Percentiles rank a stretch among this genome's conserved stretches.
Conservation (phyloP, 2,329 filamentous ascomycete genomes). For the Pseudocercospora cruenta region DNA sequence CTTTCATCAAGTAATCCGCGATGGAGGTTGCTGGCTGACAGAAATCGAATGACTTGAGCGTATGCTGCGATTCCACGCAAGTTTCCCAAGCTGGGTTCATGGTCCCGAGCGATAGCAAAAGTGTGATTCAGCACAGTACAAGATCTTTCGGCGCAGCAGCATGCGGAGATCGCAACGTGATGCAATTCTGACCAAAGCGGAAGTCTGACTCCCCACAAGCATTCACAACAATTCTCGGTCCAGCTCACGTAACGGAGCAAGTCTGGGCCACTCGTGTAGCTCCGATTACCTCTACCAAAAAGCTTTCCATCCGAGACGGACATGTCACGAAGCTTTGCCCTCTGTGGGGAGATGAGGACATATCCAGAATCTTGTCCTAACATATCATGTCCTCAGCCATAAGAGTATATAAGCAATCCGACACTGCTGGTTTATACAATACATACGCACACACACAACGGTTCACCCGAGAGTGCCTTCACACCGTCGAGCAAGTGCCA, state of each 20-base stretch:
- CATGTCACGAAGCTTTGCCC: background rate
- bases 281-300: background rate
- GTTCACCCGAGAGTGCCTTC: too few species aligned
- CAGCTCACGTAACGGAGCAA: background rate
- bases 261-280: background rate
- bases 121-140: background rate
- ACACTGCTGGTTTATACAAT: too few species aligned
- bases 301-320: background rate
- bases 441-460: too few species aligned
- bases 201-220: background rate
- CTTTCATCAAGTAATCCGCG: conserved; percentile 1
- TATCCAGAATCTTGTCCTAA: background rate
- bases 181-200: background rate
- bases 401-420: background rate
- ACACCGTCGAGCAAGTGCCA: background rate
- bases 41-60: background rate
- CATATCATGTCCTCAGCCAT: background rate
- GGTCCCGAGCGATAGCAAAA: background rate
- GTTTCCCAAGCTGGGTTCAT: background rate
- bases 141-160: background rate
- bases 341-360: background rate
- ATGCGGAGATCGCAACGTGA: background rate
- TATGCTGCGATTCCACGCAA: background rate
- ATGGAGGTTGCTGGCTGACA: background rate
- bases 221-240: background rate